Evolutionary conservation across 441 rosid species (phyloP).

Genomic region (Lagerstroemia fauriei): DNA sequence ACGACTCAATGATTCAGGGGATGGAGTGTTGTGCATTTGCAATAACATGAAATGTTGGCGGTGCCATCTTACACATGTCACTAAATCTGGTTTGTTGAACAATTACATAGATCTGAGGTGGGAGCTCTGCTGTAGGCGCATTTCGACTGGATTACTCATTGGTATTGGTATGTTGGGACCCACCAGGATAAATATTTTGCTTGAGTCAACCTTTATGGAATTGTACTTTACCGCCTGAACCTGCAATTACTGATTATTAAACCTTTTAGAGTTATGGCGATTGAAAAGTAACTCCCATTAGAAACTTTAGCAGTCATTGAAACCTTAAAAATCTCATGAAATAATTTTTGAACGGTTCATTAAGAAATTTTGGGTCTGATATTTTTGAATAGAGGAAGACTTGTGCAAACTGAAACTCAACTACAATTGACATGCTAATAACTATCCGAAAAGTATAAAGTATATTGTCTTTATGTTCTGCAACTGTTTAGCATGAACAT

Average conservation of each 20-base stretch:
- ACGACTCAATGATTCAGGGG: constrained; percentile 36
- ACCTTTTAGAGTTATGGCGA: background rate
- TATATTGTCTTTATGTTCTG: background rate
- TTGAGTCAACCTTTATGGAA: background rate
- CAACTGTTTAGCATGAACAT: background rate
- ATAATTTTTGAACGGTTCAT: background rate
- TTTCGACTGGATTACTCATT: constrained; percentile 52
- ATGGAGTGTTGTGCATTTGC: constrained; percentile 54
- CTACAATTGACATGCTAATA: background rate
- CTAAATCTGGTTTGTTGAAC: constrained; percentile 51
- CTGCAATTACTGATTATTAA: background rate
- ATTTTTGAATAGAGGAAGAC: background rate
- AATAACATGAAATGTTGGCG: constrained; percentile 59
- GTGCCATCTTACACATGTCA: constrained; percentile 51
- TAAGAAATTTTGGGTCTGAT: background rate
- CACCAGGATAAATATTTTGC: background rate
- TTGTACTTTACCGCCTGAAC: background rate
- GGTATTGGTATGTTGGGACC: constrained; percentile 55
- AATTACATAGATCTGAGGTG: constrained; percentile 54
- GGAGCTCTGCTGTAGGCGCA: constrained; percentile 70
- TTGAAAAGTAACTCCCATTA: background rate
- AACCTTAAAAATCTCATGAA: background rate
- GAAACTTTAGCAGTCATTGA: background rate
- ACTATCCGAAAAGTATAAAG: background rate
- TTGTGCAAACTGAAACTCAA: background rate